Percentiles rank a stretch among this genome's conserved stretches.
Evolutionary conservation across 2,329 filamentous ascomycete genomes (phyloP).

Genomic region (Aspergillus ustus): DNA sequence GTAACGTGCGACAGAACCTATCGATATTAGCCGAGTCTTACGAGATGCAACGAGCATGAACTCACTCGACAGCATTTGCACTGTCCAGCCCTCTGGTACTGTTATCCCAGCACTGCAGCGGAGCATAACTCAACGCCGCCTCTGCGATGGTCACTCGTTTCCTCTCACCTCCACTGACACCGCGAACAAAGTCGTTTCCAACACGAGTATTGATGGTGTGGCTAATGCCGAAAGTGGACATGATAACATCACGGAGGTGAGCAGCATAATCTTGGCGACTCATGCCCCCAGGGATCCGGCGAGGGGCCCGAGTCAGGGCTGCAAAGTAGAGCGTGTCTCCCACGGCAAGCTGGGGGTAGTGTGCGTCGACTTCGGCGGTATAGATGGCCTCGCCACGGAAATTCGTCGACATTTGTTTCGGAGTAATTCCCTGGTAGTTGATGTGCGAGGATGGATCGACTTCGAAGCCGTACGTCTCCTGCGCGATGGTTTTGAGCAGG

Average conservation of each 20-base stretch:
- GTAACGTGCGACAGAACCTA: slow-evolving; percentile 52
- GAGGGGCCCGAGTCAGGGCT: slow-evolving; percentile 1
- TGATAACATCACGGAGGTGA: slow-evolving; percentile 3
- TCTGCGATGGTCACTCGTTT: slow-evolving; percentile 65
- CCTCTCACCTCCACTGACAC: slow-evolving; percentile 62
- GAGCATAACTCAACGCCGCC: slow-evolving; percentile 45
- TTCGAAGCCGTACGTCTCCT: slow-evolving; percentile 8
- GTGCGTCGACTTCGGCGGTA: slow-evolving; percentile 8
- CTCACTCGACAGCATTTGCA: slow-evolving; percentile 48
- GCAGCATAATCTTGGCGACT: slow-evolving; percentile 4
- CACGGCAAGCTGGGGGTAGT: slow-evolving; percentile 8
- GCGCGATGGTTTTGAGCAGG: slow-evolving; percentile 3
- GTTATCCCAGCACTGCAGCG: slow-evolving; percentile 44
- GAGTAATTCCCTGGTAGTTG: slow-evolving; percentile 9
- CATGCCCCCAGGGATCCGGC: slow-evolving; percentile 8
- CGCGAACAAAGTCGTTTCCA: slow-evolving; percentile 58
- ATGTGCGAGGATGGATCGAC: not conserved
- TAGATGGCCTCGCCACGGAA: slow-evolving; percentile 12
- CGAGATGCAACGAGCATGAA: not conserved
- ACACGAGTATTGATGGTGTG: slow-evolving; percentile 49
- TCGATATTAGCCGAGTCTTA: not conserved
- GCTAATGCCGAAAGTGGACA: slow-evolving; percentile 37
- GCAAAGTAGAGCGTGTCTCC: slow-evolving; percentile 11
- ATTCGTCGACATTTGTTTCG: slow-evolving; percentile 4
- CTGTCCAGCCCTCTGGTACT: slow-evolving; percentile 50